Percentiles rank a stretch among this genome's conserved stretches.
Evolutionary conservation across 768 basidiomycete genomes (phyloP).

Genomic region (Kwoniella dejecticola): DNA sequence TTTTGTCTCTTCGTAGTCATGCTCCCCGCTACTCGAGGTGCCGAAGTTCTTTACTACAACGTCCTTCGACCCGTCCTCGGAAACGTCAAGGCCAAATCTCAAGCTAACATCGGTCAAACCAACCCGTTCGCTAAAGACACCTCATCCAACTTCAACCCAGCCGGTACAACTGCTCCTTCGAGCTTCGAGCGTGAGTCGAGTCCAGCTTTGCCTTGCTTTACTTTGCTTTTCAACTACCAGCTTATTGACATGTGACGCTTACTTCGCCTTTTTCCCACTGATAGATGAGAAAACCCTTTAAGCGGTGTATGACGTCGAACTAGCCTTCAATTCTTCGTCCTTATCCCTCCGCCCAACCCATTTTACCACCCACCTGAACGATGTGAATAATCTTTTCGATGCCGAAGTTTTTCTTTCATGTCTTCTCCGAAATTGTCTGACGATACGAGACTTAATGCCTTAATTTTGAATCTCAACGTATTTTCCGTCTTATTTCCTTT

Average conservation of each 20-base stretch:
- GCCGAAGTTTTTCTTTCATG: too few species aligned
- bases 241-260: too few species aligned
- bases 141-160: conserved; percentile 38
- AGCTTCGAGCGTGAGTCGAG: conserved; percentile 53
- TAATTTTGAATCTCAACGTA: too few species aligned
- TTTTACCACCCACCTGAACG: too few species aligned
- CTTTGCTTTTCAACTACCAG: conserved; percentile 1
- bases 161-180: conserved; percentile 51
- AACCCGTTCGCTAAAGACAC: conserved; percentile 54
- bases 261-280: too few species aligned
- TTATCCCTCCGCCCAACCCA: too few species aligned
- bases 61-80: conserved; percentile 78
- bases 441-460: too few species aligned
- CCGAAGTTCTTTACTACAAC: conserved; percentile 74
- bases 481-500: too few species aligned
- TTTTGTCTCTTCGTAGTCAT: conserved; percentile 23
- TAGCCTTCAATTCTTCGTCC: too few species aligned
- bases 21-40: conserved; percentile 66
- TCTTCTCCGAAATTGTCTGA: too few species aligned
- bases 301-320: not conserved
- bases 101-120: conserved; percentile 56
- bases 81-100: conserved; percentile 59
- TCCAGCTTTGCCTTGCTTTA: not conserved
- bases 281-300: conserved; percentile 55
- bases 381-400: too few species aligned